These are phyloP conservation scores for Tetradesmus obliquus DNA, from an alignment of 139 green algal species.

Conservation along the genomic window DNA sequence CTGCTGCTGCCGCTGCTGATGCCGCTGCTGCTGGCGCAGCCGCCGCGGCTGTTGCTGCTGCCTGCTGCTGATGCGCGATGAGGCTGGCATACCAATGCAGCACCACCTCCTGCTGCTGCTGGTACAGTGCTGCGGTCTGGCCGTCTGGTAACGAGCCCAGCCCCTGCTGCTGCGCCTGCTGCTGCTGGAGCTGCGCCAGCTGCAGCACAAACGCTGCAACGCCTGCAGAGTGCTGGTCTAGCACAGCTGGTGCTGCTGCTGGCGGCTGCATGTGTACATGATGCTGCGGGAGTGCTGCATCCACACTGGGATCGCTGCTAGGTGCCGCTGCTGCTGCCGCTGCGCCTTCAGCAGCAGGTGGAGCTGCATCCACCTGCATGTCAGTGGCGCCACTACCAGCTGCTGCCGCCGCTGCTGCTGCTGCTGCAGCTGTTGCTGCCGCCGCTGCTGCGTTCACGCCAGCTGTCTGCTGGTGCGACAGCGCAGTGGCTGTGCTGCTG, in stretches of 20 bases:
- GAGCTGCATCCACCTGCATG: neutral
- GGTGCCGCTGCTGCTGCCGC: neutral
- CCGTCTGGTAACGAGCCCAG: neutral
- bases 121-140: constrained; percentile 2
- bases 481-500: constrained; percentile 6
- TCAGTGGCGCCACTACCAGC: neutral
- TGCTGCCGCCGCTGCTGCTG: neutral
- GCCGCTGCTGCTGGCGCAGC: neutral
- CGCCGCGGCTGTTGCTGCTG: neutral
- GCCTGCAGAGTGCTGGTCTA: neutral
- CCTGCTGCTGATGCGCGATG: constrained; percentile 11
- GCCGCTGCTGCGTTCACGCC: neutral
- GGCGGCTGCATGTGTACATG: neutral
- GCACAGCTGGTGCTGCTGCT: neutral
- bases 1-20: neutral
- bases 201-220: neutral
- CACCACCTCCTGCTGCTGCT: constrained; percentile 6
- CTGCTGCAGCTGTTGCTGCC: neutral
- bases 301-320: neutral
- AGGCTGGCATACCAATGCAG: constrained; percentile 14
- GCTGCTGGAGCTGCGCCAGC: neutral
- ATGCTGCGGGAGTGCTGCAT: neutral
- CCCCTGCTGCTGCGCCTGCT: neutral
- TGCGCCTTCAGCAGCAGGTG: neutral
- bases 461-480: constrained; percentile 11